Evolutionary conservation across 345 rosid genomes (phyloP), one percentile per base, ranked within the genome.

Genomic region (Lumnitzera racemosa): DNA sequence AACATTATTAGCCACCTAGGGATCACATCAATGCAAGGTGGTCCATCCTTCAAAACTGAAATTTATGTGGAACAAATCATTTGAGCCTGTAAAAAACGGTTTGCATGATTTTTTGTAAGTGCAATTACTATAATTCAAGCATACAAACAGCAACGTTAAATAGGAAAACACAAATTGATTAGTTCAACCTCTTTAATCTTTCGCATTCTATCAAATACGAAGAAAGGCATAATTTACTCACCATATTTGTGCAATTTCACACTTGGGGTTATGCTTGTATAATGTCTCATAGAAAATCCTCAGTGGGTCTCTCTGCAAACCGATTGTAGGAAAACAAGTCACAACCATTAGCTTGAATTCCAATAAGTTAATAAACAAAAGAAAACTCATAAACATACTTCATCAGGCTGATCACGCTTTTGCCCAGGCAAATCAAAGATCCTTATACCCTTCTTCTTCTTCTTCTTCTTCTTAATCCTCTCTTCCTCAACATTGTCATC

Each of bases 231-330:
- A 61, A 49, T 59, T 11, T 16, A 23, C 76, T 76, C 67, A 72
- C 74, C 80, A 76, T 57, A 72, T 27, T 55, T 68, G 77, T 24
- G 76, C 74, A 63, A 68, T 72, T 59, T 76, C 80, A 62, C 76
- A 72, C 1, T 56, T 43, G 13, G 80, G 80, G 41, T 61, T 43
- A 57, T 76, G 74, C 66, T 72, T 51, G 36, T 58, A 62, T 55
- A 76, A 61, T 15, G 80, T 54, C 56, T 76, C 80, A 5, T 72
- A 69, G 66, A 72, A 76, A 53, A 76, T 76, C 73, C 76, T 76
- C 29, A 66, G 57, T 12, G 76, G 76, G 58, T 76, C 80, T 68
- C 80, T 76, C 80, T 76, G 71, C 71, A 20, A 67, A 12, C 17
- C 20, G 61, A 12, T 13, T 9, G 61, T 46, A 46, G 27, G 49